Base-by-base conservation (phyloP, 179 eudicot species). In the Monotropa hypopitys region DNA sequence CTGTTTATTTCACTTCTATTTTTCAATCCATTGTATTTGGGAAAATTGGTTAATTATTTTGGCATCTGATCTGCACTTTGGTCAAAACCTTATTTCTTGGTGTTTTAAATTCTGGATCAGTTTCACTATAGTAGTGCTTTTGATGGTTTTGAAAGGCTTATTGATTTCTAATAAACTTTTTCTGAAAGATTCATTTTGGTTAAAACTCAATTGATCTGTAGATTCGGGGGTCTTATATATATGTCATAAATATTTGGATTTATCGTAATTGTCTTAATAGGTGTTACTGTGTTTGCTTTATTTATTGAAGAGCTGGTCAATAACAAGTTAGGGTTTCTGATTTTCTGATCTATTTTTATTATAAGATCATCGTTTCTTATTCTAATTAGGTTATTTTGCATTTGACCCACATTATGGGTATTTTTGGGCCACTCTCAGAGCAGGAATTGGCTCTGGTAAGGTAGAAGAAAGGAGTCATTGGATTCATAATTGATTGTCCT, bases 171-270 rank as follows among this genome's bases (percentile, higher is more conserved):
- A 16, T 16, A 46, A 0, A 40, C 0, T 15, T 5, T 10, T 61
- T 7, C 67, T 69, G 68, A 46, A 77, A 73, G 63, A 76, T 65
- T 57, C 56, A 21, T 76, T 83, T 70, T 66, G 42, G 49, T 76
- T 35, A 35, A 26, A 15, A 35, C 40, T 9, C 46, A 54, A 33
- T 43, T 51, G 77, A 84, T 80, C 57, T 80, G 78, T 67, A 70
- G 40, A 59, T 56, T 40, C 43, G 69, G 33, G 78, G 74, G 74
- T 81, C 73, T 28, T 82, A 49, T 42, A n/a, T 47, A 76, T 81
- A 23, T 26, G 43, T 5, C 71, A 46, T 78, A 61, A 47, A 16
- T 53, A 18, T 74, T 35, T 28, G 65, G 38, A 62, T 33, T 54
- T 65, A 66, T 77, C 71, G 30, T 40, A 54, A 57, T 75, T 35